Conservation (phyloP, 2,329 filamentous ascomycete species). For the Fusarium musae region DNA sequence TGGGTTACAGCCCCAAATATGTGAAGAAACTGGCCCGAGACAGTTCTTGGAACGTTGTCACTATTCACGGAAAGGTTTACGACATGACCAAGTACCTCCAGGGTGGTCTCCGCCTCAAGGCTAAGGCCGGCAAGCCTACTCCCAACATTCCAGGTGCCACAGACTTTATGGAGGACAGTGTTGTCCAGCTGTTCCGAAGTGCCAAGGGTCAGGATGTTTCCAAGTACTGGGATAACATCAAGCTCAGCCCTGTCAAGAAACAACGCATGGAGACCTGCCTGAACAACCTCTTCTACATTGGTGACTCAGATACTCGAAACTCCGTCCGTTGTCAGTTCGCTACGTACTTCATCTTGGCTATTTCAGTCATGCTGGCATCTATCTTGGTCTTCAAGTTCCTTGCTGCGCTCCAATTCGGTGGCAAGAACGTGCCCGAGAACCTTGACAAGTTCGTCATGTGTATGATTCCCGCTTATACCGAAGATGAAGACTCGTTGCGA, state of each 20-base stretch:
- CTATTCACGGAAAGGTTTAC: constrained; percentile 83
- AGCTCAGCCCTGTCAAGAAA: constrained; percentile 66
- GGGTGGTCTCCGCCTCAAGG: constrained; percentile 75
- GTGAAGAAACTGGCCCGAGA: constrained; percentile 75
- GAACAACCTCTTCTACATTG: constrained; percentile 94
- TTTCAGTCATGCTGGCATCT: constrained; percentile 81
- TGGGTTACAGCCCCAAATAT: constrained; percentile 85
- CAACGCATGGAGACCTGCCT: constrained; percentile 82
- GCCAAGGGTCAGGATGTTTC: constrained; percentile 83
- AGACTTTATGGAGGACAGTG: constrained; percentile 82
- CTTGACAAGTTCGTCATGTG: constrained; percentile 99
- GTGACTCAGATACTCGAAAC: constrained; percentile 89
- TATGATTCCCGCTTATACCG: constrained; percentile 96
- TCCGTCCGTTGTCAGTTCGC: constrained; percentile 87
- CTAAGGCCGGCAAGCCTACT: constrained; percentile 62
- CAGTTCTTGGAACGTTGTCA: constrained; percentile 76
- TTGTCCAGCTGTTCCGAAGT: constrained; percentile 81
- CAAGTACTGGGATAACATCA: constrained; percentile 81
- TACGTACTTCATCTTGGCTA: constrained; percentile 86
- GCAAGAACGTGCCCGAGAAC: constrained; percentile 92
- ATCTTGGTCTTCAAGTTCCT: constrained; percentile 97
- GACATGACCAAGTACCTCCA: constrained; percentile 86
- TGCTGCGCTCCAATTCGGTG: constrained; percentile 92
- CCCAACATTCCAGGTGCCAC: constrained; percentile 63
- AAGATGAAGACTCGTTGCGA: constrained; percentile 96